Evolutionary conservation across 495 filamentous ascomycete genomes (phyloP).

Genomic region (Podospora sp.): DNA sequence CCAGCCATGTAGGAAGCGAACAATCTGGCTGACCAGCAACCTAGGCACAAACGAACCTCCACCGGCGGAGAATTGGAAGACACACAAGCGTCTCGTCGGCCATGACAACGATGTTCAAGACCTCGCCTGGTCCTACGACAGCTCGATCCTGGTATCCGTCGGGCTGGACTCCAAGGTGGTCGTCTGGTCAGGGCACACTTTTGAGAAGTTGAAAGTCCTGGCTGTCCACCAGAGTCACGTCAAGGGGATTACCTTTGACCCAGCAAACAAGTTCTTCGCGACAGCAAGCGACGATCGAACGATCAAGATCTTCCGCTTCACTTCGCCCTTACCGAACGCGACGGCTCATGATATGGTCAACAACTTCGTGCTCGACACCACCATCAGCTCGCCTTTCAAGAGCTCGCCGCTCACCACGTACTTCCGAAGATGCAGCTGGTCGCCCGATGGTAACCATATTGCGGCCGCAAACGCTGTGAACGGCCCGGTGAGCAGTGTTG

Average conservation of each 20-base stretch:
- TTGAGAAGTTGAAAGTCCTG: slow-evolving; percentile 94
- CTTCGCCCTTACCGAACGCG: slow-evolving; percentile 85
- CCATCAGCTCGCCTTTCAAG: slow-evolving; percentile 79
- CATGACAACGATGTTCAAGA: slow-evolving; percentile 99
- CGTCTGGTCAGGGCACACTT: slow-evolving; percentile 95
- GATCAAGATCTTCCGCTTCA: slow-evolving; percentile 96
- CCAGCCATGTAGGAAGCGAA: slow-evolving; percentile 14
- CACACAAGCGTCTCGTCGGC: slow-evolving; percentile 85
- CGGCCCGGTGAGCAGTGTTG: slow-evolving; percentile 93
- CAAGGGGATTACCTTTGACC: slow-evolving; percentile 97
- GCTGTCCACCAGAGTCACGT: slow-evolving; percentile 93
- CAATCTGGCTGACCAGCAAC: slow-evolving; percentile 28
- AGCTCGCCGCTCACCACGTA: slow-evolving; percentile 94
- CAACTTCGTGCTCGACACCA: slow-evolving; percentile 90
- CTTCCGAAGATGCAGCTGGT: slow-evolving; percentile 96
- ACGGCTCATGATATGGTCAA: slow-evolving; percentile 91
- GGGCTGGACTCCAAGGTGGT: slow-evolving; percentile 97
- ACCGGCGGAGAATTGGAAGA: slow-evolving; percentile 96
- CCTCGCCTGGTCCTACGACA: slow-evolving; percentile 95
- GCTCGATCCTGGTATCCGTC: slow-evolving; percentile 92
- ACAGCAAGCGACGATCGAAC: slow-evolving; percentile 96
- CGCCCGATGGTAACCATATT: slow-evolving; percentile 94
- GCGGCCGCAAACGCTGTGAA: slow-evolving; percentile 96
- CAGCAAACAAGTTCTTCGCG: slow-evolving; percentile 98
- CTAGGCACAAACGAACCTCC: slow-evolving; percentile 86